Conservation (phyloP, 371 early-diverging fungal genomes). For the Coemansia sp. region DNA sequence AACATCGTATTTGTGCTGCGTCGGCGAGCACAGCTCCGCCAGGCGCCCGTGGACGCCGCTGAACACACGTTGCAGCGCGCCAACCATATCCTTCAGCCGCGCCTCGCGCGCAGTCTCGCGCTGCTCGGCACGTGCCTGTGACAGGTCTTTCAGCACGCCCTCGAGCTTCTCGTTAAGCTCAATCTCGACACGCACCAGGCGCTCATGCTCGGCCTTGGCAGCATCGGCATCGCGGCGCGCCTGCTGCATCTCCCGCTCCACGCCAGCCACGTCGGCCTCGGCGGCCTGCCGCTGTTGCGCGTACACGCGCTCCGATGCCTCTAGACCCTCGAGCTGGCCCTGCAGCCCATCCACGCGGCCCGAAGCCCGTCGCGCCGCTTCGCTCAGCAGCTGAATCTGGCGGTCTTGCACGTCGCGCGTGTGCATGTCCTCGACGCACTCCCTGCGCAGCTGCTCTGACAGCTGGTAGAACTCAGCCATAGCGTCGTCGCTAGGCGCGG, state of each 20-base stretch:
- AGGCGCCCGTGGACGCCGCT: constrained; percentile 92
- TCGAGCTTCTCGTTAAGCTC: constrained; percentile 83
- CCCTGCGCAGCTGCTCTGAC: constrained; percentile 69
- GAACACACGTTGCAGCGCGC: constrained; percentile 80
- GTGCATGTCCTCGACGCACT: constrained; percentile 66
- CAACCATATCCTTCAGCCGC: constrained; percentile 71
- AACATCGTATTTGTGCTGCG: constrained; percentile 87
- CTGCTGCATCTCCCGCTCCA: constrained; percentile 45
- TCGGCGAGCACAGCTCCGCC: constrained; percentile 88
- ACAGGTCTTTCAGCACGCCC: constrained; percentile 66
- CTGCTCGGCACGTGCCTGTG: constrained; percentile 78
- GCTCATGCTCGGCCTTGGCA: constrained; percentile 51
- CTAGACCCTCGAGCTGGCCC: constrained; percentile 53
- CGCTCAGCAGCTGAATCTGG: constrained; percentile 63
- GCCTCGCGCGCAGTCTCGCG: constrained; percentile 79
- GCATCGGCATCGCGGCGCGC: constrained; percentile 40
- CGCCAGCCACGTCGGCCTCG: constrained; percentile 28
- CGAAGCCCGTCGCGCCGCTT: constrained; percentile 58
- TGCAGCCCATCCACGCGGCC: constrained; percentile 61
- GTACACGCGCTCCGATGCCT: constrained; percentile 54
- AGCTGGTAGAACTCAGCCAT: constrained; percentile 36
- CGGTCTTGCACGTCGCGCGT: constrained; percentile 66
- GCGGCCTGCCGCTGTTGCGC: constrained; percentile 51
- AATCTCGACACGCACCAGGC: constrained; percentile 60
- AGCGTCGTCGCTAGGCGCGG: constrained; percentile 21